These are phyloP conservation scores for Priceomyces fermenticarens DNA, from an alignment of 805 yeast species.

Conservation along the genomic window DNA sequence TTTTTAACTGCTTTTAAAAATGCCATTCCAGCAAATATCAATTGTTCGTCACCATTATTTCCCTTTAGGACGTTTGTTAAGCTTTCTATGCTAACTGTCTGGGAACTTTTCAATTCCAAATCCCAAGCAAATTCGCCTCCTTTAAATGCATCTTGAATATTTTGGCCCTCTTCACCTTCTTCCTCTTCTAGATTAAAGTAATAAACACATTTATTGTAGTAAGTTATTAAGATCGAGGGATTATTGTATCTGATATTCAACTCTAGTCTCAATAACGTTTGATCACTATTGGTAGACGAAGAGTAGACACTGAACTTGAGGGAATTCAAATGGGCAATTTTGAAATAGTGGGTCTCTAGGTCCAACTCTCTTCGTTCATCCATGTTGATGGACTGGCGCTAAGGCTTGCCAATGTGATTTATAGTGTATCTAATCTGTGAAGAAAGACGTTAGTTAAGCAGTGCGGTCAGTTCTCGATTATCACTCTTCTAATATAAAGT, in stretches of 20 bases:
- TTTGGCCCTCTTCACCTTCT: slow-evolving; percentile 13
- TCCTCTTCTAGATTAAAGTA: slow-evolving; percentile 27
- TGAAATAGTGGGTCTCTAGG: slow-evolving; percentile 37
- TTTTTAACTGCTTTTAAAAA: slow-evolving; percentile 41
- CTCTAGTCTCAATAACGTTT: slow-evolving; percentile 38
- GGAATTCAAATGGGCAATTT: slow-evolving; percentile 33
- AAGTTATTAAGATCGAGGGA: slow-evolving; percentile 38
- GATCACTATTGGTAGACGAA: slow-evolving; percentile 28
- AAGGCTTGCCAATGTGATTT: too few species aligned
- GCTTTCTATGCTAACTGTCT: slow-evolving; percentile 19
- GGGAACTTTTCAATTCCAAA: slow-evolving; percentile 20
- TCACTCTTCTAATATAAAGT: too few species aligned
- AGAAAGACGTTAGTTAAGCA: too few species aligned
- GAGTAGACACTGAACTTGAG: slow-evolving; percentile 30
- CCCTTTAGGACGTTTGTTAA: slow-evolving; percentile 30
- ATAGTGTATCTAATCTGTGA: too few species aligned
- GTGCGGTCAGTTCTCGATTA: too few species aligned
- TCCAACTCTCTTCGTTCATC: slow-evolving; percentile 20
- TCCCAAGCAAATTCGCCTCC: slow-evolving; percentile 13
- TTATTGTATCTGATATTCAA: slow-evolving; percentile 30
- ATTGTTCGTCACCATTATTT: slow-evolving; percentile 10
- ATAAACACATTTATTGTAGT: slow-evolving; percentile 39
- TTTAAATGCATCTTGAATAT: slow-evolving; percentile 10
- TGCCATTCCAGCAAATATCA: slow-evolving; percentile 33
- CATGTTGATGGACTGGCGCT: slow-evolving; percentile 1